Evolutionary conservation across 192 early-diverging fungal genomes (phyloP).

Genomic region (Podochytrium sp.): DNA sequence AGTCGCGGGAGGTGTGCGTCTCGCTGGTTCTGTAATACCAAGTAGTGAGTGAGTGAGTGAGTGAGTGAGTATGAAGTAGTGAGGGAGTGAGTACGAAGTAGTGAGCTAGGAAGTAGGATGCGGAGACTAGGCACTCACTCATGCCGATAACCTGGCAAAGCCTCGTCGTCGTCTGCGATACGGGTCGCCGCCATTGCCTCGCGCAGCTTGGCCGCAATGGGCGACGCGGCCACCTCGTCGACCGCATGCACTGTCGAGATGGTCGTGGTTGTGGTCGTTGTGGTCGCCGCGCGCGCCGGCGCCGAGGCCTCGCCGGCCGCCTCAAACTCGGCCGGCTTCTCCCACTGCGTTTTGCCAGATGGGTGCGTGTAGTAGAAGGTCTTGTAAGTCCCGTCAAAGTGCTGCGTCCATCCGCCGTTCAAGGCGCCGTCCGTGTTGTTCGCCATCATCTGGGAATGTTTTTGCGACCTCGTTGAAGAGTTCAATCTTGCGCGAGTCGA

Average conservation of each 20-base stretch:
- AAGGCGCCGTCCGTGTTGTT: no score
- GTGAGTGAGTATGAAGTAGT: background rate
- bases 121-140: no score
- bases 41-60: background rate
- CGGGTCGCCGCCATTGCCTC: background rate
- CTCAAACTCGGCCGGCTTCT: background rate
- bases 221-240: background rate
- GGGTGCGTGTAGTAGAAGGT: constrained; percentile 12
- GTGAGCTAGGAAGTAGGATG: background rate
- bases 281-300: background rate
- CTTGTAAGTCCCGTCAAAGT: constrained; percentile 8
- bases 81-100: background rate
- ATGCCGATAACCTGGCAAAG: background rate
- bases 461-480: no score
- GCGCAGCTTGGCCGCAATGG: background rate
- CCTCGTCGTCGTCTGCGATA: background rate
- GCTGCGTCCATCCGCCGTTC: constrained; percentile 27
- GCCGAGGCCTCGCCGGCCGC: background rate
- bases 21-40: background rate
- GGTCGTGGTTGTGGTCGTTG: background rate
- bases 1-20: background rate
- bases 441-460: no score
- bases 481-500: no score
- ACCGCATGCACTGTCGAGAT: background rate
- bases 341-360: background rate